A percentile compares a stretch with the other conserved stretches of the same genome.
phyloP scores from a whole-genome alignment of 306 rosid species.

The Castanea sativa region DNA sequence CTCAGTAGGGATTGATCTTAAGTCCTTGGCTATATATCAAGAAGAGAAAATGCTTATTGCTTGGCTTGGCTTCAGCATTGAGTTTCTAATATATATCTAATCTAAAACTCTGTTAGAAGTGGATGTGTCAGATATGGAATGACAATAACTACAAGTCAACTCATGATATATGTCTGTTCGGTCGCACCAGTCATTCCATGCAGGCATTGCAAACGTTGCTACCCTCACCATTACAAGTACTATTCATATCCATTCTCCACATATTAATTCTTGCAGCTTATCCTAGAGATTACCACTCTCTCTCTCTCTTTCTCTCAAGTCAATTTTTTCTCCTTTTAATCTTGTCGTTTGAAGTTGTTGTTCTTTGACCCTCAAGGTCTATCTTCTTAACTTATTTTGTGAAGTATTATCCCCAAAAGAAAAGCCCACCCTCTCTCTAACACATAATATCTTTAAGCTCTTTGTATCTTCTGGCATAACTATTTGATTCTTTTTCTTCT shows the following conservation, averaged over 20 bases:
- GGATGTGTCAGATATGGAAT: background rate
- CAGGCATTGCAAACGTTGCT: background rate
- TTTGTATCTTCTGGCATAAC: background rate
- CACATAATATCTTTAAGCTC: background rate
- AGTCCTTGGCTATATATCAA: background rate
- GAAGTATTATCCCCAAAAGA: background rate
- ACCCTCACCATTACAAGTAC: background rate
- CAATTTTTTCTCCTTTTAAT: background rate
- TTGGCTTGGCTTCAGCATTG: background rate
- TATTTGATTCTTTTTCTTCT: background rate
- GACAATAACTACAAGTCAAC: slow-evolving; percentile 8
- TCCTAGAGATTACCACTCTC: background rate
- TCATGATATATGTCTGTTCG: background rate
- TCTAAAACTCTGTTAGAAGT: background rate
- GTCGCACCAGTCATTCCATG: slow-evolving; percentile 18
- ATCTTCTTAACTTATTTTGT: background rate
- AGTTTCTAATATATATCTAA: background rate
- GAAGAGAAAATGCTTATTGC: background rate
- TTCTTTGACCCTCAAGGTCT: background rate
- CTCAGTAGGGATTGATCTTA: too few species aligned
- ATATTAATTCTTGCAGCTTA: background rate
- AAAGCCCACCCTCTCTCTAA: background rate
- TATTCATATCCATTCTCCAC: background rate
- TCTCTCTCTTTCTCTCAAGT: background rate
- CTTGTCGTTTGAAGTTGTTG: background rate